phyloP scores from a whole-genome alignment of 352 stramenopile genomes.

The Blastocystis sp. region DNA sequence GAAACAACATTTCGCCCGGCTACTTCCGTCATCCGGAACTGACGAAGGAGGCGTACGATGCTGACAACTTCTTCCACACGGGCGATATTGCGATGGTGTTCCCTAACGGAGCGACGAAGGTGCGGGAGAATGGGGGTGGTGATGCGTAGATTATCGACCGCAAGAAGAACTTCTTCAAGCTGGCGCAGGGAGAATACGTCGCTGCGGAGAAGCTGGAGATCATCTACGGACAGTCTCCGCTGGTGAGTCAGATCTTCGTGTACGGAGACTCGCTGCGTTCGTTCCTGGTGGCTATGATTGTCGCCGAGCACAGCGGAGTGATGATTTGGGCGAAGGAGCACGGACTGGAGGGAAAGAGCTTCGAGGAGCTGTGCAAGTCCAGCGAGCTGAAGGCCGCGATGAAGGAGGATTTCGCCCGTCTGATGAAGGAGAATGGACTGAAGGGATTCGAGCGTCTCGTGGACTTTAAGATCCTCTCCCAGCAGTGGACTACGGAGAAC shows the following conservation, averaged over 20 bases:
- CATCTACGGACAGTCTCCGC: constrained; percentile 67
- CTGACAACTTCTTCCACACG: constrained; percentile 71
- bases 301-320: constrained; percentile 66
- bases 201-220: constrained; percentile 71
- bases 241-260: constrained; percentile 69
- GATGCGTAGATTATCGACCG: constrained; percentile 68
- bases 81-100: constrained; percentile 72
- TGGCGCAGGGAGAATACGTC: constrained; percentile 59
- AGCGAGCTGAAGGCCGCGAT: constrained; percentile 35
- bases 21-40: constrained; percentile 72
- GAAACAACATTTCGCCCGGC: constrained; percentile 64
- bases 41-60: constrained; percentile 66
- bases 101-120: constrained; percentile 64
- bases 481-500: constrained; percentile 68
- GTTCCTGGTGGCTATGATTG: constrained; percentile 66
- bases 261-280: constrained; percentile 70
- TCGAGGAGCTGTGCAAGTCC: constrained; percentile 56
- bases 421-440: constrained; percentile 65
- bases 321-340: constrained; percentile 65
- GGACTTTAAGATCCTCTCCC: constrained; percentile 66
- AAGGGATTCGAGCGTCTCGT: constrained; percentile 68
- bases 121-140: not conserved
- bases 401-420: constrained; percentile 44
- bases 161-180: constrained; percentile 65
- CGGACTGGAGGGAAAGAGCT: not conserved